Evolutionary conservation across 1,284 basidiomycete genomes (phyloP).

Genomic region (Puccinia novopanici): DNA sequence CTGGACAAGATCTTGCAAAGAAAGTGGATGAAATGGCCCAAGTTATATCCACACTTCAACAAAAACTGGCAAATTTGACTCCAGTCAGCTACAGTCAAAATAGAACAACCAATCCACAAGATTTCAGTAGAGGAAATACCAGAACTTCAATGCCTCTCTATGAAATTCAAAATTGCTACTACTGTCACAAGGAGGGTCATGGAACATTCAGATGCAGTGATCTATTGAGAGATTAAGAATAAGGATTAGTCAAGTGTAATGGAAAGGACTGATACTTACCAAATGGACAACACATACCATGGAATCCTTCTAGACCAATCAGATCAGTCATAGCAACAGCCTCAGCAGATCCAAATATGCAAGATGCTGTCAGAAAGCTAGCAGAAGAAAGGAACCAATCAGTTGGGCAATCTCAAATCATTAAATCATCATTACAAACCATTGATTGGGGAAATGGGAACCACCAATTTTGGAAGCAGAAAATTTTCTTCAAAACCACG

Average conservation of each 20-base stretch:
- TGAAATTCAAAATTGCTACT: not conserved
- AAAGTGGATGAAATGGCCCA: not conserved
- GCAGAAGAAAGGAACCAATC: not conserved
- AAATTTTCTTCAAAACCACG: not conserved
- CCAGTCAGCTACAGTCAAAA: not conserved
- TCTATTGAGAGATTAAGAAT: not conserved
- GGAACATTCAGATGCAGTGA: not conserved
- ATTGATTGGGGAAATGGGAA: slow-evolving; percentile 2
- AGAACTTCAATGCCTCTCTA: not conserved
- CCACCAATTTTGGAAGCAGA: not conserved
- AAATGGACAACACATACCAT: not conserved
- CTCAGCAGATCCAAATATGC: not conserved
- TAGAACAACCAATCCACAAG: not conserved
- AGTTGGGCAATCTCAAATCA: not conserved
- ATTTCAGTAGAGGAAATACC: not conserved
- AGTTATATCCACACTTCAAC: not conserved
- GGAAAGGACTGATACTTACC: not conserved
- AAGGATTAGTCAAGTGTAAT: not conserved
- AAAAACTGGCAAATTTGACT: not conserved
- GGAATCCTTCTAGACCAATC: not conserved
- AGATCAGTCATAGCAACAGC: not conserved
- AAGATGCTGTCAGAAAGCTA: not conserved
- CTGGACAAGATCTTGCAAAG: not conserved
- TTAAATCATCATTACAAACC: not conserved
- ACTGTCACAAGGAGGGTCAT: not conserved